Percentiles rank a stretch among this genome's conserved stretches.
Conservation (phyloP, 2,329 filamentous ascomycete genomes). For the Cladosporium sp. region DNA sequence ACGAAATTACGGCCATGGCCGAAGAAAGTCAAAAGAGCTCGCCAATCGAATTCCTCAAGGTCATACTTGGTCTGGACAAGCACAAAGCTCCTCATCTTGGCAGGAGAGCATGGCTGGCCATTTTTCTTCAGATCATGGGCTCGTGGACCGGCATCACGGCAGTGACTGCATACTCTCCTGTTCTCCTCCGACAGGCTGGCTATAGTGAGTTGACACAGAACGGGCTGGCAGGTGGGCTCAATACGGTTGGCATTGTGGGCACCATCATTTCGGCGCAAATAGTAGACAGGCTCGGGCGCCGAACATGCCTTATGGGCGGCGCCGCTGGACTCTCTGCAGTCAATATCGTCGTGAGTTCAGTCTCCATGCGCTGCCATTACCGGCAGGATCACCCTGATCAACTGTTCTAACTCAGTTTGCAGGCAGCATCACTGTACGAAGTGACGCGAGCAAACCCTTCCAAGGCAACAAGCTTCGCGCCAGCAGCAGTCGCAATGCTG, state of each 20-base stretch:
- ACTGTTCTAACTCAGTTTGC: too few relatives aligned
- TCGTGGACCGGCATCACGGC: slow-evolving; percentile 44
- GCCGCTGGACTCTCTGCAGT: slow-evolving; percentile 39
- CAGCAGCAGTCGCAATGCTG: slow-evolving; percentile 46
- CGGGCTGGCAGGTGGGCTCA: slow-evolving; percentile 48
- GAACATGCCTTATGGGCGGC: slow-evolving; percentile 39
- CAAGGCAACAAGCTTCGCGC: slow-evolving; percentile 38
- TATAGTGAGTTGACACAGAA: slow-evolving; percentile 41
- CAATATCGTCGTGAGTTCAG: slow-evolving; percentile 35
- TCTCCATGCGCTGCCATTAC: too few relatives aligned
- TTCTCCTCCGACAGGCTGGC: slow-evolving; percentile 31
- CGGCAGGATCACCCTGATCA: too few relatives aligned
- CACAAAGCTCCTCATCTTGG: slow-evolving; percentile 32
- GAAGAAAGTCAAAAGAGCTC: slow-evolving; percentile 32
- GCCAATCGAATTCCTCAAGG: slow-evolving; percentile 36
- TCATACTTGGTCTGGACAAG: slow-evolving; percentile 33
- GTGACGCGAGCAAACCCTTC: slow-evolving; percentile 33
- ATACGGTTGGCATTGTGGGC: slow-evolving; percentile 50
- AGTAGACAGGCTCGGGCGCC: slow-evolving; percentile 47
- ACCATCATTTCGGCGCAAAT: slow-evolving; percentile 50
- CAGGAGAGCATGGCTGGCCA: slow-evolving; percentile 40
- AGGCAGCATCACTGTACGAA: slow-evolving; percentile 42
- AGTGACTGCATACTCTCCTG: slow-evolving; percentile 29
- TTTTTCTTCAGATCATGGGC: slow-evolving; percentile 45
- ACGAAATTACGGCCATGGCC: slow-evolving; percentile 34